Base-by-base conservation (phyloP, 495 filamentous ascomycete genomes). In the Hypoxylon rickii region DNA sequence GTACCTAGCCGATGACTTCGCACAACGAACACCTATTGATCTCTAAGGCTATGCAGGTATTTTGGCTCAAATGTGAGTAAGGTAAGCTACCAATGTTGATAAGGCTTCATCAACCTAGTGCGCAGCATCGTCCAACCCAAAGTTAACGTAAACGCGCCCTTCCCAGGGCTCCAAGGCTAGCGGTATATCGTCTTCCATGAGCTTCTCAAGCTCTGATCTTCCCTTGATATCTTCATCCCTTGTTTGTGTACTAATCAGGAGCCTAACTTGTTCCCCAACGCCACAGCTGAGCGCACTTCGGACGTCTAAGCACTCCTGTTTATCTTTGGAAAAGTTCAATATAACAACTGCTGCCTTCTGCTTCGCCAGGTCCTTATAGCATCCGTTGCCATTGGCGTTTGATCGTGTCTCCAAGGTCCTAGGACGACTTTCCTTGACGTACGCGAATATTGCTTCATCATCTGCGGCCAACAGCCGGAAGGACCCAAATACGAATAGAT, bases 401-500 rank as follows among this genome's bases (percentile, higher is more conserved):
- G 32, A 26, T 29, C 43, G 26, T 3, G 26, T n/a, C 41, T 56
- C 31, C 1, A 52, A 50, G 13, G 37, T 55, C 0, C 37, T 24
- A 7, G 24, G 37, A 3, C 29, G 26, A 17, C 40, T 49, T 33
- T 42, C 71, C 58, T 79, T 79, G 1, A 60, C 66, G 53, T 76
- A 79, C n/a, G 76, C 69, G 55, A 79, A 76, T 20, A 75, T 70
- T 31, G 70, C 50, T 32, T 75, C 63, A 24, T 74, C 59, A 7
- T 70, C 64, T 10, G 58, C 58, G 41, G 70, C 66, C 21, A 78
- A 64, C 15, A 76, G 58, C 6, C 70, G 61, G 49, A 81, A 82
- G 7, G 69, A 54, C 10, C 76, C 79, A 40, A 79, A 69, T 20
- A 76, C 71, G 46, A 82, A 73, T 16, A 80, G 45, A 29, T 76